These are phyloP conservation scores for Pichia pseudocactophila DNA, from an alignment of 805 yeast genomes.

Conservation along the genomic window DNA sequence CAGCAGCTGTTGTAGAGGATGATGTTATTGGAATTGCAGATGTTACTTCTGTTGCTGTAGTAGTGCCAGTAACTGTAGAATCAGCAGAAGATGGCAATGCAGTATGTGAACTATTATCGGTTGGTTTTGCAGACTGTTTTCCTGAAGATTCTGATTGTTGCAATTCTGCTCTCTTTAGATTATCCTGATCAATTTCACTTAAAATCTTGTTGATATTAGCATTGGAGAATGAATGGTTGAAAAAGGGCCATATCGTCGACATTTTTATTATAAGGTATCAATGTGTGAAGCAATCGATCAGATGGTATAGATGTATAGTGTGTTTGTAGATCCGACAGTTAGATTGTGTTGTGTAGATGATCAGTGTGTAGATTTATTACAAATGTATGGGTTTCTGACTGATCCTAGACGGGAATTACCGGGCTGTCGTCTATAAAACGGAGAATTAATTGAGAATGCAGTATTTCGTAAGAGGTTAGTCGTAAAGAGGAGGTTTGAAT, in stretches of 20 bases:
- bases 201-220: slow-evolving; percentile 29
- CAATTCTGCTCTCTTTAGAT: slow-evolving; percentile 15
- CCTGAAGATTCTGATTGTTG: background rate
- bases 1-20: background rate
- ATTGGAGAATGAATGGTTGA: slow-evolving; percentile 29
- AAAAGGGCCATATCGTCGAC: slow-evolving; percentile 34
- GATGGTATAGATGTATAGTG: too few relatives aligned
- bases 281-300: too few relatives aligned
- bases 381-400: too few relatives aligned
- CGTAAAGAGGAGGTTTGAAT: too few relatives aligned
- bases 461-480: too few relatives aligned
- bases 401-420: too few relatives aligned
- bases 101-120: background rate
- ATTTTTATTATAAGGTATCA: slow-evolving; percentile 9
- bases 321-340: too few relatives aligned
- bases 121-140: background rate
- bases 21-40: background rate
- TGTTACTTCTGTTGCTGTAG: slow-evolving; percentile 1
- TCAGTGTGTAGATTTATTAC: too few relatives aligned
- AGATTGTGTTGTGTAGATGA: too few relatives aligned
- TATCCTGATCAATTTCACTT: slow-evolving; percentile 30
- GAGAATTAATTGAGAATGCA: too few relatives aligned
- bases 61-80: slow-evolving; percentile 3
- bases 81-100: background rate
- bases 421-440: too few relatives aligned